Conservation (phyloP, 371 early-diverging fungal species). For the Mucor circinelloides region DNA sequence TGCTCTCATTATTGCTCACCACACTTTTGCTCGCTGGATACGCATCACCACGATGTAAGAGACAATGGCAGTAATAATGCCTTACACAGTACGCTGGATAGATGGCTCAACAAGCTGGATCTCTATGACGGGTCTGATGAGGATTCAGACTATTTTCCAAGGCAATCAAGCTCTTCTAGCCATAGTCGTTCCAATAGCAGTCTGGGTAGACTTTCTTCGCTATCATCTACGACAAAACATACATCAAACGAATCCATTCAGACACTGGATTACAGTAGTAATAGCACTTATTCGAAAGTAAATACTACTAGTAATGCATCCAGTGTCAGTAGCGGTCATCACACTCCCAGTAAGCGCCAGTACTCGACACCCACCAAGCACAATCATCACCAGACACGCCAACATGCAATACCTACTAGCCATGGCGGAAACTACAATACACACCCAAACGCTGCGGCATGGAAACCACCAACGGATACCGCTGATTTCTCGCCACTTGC, state of each 20-base stretch:
- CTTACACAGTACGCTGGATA: not conserved
- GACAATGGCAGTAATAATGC: not conserved
- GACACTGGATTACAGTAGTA: not conserved
- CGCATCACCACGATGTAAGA: not conserved
- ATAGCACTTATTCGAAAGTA: not conserved
- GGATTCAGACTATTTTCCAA: not conserved
- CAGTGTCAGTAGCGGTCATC: not conserved
- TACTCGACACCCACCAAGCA: not conserved
- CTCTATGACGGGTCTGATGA: not conserved
- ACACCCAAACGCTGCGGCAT: not conserved
- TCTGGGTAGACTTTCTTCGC: not conserved
- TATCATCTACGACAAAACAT: not conserved
- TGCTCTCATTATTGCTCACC: not conserved
- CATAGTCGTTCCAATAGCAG: conserved; percentile 1
- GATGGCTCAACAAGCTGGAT: not conserved
- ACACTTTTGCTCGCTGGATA: not conserved
- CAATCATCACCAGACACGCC: not conserved
- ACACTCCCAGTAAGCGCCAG: not conserved
- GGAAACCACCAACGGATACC: not conserved
- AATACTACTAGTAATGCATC: not conserved
- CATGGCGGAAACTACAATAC: not conserved
- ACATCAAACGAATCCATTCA: not conserved
- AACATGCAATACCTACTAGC: not conserved
- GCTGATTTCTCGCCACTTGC: not conserved
- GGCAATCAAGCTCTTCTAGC: not conserved